Percentiles rank a stretch among this genome's conserved stretches.
phyloP scores from a whole-genome alignment of 2,329 filamentous ascomycete species.

The Apiospora sp. region DNA sequence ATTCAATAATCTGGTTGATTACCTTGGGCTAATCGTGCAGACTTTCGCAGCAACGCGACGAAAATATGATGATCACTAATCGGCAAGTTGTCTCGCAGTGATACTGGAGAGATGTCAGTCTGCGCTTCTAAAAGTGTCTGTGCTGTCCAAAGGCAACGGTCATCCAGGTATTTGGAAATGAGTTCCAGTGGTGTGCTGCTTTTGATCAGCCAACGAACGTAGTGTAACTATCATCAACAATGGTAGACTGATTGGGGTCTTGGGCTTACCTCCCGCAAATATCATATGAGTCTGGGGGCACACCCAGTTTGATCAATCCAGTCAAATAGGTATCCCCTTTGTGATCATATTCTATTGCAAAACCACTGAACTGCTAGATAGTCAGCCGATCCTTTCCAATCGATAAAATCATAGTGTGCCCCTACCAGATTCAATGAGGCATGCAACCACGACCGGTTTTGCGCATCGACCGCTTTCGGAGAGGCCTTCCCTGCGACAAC shows the following conservation, averaged over 20 bases:
- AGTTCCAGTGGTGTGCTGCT: not conserved
- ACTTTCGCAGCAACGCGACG: not conserved
- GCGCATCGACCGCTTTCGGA: not conserved
- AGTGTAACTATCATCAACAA: no score
- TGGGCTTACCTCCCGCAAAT: not conserved
- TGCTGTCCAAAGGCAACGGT: no score
- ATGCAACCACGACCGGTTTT: not conserved
- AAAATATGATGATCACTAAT: not conserved
- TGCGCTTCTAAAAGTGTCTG: not conserved
- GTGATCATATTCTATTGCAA: not conserved
- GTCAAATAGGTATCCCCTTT: not conserved
- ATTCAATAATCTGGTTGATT: no score
- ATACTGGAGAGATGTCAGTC: not conserved
- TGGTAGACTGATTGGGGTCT: no score
- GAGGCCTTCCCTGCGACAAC: not conserved
- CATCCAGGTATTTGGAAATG: not conserved
- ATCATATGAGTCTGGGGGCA: not conserved
- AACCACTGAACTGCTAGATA: no score
- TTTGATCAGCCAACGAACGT: no score
- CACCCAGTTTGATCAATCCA: not conserved
- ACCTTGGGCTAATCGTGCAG: not conserved
- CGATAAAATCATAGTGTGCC: no score
- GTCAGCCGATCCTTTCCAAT: no score
- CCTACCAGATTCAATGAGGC: not conserved
- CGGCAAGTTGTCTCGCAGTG: not conserved